A percentile compares a stretch with the other conserved stretches of the same genome.
phyloP scores from a whole-genome alignment of 208 protist genomes.

The Trypanosoma rangeli region DNA sequence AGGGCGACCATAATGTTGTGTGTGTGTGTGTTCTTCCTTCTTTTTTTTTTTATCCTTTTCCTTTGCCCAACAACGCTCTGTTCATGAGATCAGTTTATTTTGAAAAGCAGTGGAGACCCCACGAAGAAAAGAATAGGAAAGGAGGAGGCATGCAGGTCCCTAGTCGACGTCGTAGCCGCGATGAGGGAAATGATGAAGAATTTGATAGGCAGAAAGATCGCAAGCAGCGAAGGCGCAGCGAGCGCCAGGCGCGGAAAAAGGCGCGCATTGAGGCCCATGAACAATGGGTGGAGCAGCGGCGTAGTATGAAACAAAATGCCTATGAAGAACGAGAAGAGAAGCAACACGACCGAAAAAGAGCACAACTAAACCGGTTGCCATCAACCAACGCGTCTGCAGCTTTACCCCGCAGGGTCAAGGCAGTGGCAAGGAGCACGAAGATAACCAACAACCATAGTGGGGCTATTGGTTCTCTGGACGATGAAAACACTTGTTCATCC shows the following conservation, averaged over 20 bases:
- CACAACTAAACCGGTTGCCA: background rate
- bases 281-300: constrained; percentile 52
- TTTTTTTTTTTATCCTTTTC: too few species aligned
- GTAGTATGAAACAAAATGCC: constrained; percentile 10
- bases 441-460: background rate
- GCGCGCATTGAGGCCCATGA: constrained; percentile 56
- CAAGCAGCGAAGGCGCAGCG: constrained; percentile 59
- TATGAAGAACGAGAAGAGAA: background rate
- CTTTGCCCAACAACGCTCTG: too few species aligned
- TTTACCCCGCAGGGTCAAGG: background rate
- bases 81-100: background rate
- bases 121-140: background rate
- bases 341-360: background rate
- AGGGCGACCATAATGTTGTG: too few species aligned
- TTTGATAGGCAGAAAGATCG: constrained; percentile 54
- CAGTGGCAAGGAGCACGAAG: background rate
- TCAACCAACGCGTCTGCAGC: background rate
- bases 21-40: too few species aligned
- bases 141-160: background rate
- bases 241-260: constrained; percentile 44
- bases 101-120: background rate
- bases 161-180: background rate
- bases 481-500: background rate
- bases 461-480: background rate
- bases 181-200: constrained; percentile 12